Base-by-base conservation (phyloP, 768 basidiomycete genomes). In the Rhodotorula graminis region DNA sequence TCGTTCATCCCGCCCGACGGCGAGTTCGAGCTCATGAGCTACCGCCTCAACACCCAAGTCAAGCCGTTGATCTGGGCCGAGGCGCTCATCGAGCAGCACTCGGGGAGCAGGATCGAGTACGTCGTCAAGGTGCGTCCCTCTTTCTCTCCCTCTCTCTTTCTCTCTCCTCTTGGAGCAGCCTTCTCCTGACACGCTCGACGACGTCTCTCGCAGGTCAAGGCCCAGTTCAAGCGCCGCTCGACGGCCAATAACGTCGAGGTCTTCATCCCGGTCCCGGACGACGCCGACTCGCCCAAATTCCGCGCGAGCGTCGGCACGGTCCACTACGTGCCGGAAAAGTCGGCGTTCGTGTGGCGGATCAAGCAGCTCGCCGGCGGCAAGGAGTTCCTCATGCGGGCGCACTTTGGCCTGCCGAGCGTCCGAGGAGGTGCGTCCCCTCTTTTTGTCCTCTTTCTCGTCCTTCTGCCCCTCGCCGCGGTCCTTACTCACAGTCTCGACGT, bases 1-100 rank as follows among this genome's bases (percentile, higher is more conserved):
- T 93, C 92, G 49, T 99, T 99, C 83, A 99, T 98, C 78, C 96
- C 96, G 0, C 95, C 96, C 8, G 95, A 98, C 80, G 96, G 96
- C 78, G 95, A 97, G 81, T 98, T 99, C 79, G 96, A 97, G 80
- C 87, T 98, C 69, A 97, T 98, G 93, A 90, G 90, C 9, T 98
- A 97, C 81, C 89, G 96, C n/a, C 86, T 81, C 61, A 80, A 79
- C 70, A 95, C 93, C 3, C 91, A 93, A 0, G 95, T 98, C 69
- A 99, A 99, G 80, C 96, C 96, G 5, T 85, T 99, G 27, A 87
- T 99, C 42, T 99, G 91, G 91, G 95, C 97, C 15, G 96, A 99
- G 81, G 96, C 96, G 1, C 88, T 90, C 2, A 92, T 97, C 16
- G 96, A 98, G 81, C 91, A 89, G 78, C 93, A 98, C 80, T 88